phyloP scores from a whole-genome alignment of 305 asterid genomes.

The Ajuga reptans region DNA sequence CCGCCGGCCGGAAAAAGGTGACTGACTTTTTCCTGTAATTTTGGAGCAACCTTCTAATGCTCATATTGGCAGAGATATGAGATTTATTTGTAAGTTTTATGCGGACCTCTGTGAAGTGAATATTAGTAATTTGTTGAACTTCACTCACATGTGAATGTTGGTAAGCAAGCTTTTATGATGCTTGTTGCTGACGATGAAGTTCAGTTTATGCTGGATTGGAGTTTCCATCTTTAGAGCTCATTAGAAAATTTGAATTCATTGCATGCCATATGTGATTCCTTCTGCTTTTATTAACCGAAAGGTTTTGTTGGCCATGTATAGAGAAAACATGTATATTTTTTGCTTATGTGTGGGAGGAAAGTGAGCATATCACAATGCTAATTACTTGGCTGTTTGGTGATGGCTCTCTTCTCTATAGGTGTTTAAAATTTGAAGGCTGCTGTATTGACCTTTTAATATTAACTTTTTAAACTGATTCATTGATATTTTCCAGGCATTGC shows the following conservation, averaged over 20 bases:
- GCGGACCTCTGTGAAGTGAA: slow-evolving; percentile 11
- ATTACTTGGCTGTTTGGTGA: background rate
- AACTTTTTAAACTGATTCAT: background rate
- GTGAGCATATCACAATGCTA: background rate
- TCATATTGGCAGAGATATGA: background rate
- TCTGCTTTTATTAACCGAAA: background rate
- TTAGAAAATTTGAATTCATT: background rate
- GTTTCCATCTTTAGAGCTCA: background rate
- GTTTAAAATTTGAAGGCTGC: background rate
- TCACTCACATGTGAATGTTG: slow-evolving; percentile 10
- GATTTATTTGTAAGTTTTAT: background rate
- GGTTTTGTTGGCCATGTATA: background rate
- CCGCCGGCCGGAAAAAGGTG: slow-evolving; percentile 93
- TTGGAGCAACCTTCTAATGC: background rate
- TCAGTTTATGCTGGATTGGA: slow-evolving; percentile 14
- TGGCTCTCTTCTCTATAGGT: background rate
- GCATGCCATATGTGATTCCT: background rate
- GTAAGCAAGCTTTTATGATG: background rate
- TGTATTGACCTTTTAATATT: background rate
- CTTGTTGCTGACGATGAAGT: background rate
- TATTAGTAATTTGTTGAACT: slow-evolving; percentile 12
- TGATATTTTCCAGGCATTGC: background rate
- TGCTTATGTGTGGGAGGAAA: background rate
- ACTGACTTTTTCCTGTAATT: background rate
- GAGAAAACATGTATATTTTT: background rate